Base-by-base conservation (phyloP, 352 stramenopile genomes). In the Globisporangium spiculum region DNA sequence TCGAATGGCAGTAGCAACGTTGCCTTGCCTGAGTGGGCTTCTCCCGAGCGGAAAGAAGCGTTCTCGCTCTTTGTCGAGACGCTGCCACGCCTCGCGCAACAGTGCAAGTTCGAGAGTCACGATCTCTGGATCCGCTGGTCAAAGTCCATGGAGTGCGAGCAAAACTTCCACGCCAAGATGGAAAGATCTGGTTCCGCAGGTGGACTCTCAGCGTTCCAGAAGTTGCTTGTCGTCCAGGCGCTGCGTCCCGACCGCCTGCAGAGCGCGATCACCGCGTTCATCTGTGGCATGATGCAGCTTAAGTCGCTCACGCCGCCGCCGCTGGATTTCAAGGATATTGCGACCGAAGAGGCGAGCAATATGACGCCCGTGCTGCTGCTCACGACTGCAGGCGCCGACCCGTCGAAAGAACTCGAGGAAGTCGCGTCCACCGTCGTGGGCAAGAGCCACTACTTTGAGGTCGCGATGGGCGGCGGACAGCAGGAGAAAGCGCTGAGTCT, bases 381-480 rank as follows among this genome's bases (percentile, higher is more conserved):
- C 48, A 98, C 92, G 8, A 98, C 91, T 0, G 83, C 92, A 12
- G 96, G 95, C n/a, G 96, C 93, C 8, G 96, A 99, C 74, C 93
- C 96, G 18, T 97, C 88, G 24, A 96, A 96, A 44, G 96, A 99
- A 55, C 77, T 99, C 3, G 88, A 97, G 61, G 94, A 98, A 60
- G 94, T 98, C 7, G 96, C 96, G 7, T 81, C 75, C 0, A 67
- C 80, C 1, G 82, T 91, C 3, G 86, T 98, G n/a, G 93, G 93
- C 24, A 83, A 85, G 46, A 84, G 80, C 7, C 88, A 96, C 65
- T 99, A 98, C 80, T 89, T 94, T 46, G 92, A 98, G 70, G 73
- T 99, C 46, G 93, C 96, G 70, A 99, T 99, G 96, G 96, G 96
- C 26, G 96, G 94, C 36, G 96, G 94, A 0, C 92, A 98, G 67